Evolutionary conservation across 345 rosid genomes (phyloP).

Genomic region (Eucalyptus regnans): DNA sequence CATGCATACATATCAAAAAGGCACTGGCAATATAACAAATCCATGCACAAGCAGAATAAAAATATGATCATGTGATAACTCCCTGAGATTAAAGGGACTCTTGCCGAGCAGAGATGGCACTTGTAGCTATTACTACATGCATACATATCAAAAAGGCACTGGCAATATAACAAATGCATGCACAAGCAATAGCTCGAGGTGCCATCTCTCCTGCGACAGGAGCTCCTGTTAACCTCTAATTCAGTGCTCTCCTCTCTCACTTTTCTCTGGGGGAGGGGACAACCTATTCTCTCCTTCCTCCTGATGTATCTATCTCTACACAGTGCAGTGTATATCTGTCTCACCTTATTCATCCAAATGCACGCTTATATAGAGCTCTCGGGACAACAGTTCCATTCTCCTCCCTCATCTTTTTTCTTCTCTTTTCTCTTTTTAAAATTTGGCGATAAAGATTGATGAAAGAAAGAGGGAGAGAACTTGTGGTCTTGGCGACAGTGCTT

Average conservation of each 20-base stretch:
- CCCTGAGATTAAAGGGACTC: not conserved
- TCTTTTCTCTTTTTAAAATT: not conserved
- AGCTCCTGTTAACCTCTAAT: not conserved
- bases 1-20: too few species aligned
- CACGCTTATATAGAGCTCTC: not conserved
- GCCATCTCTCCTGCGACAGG: not conserved
- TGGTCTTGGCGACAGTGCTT: not conserved
- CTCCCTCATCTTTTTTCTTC: not conserved
- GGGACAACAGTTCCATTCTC: not conserved
- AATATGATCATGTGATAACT: not conserved
- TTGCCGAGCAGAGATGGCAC: not conserved
- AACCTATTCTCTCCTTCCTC: not conserved
- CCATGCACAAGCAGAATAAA: not conserved
- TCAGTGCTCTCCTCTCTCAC: not conserved
- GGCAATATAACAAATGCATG: not conserved
- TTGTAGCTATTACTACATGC: not conserved
- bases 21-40: too few species aligned
- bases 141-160: not conserved
- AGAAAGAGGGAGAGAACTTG: not conserved
- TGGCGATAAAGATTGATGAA: not conserved
- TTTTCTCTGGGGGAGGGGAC: not conserved
- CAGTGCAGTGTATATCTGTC: not conserved
- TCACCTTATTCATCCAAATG: not conserved
- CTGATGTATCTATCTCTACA: not conserved
- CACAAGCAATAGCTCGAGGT: not conserved